Evolutionary conservation across 768 basidiomycete genomes (phyloP), one percentile per base, ranked within the genome.

Genomic region (Boletus sp.): DNA sequence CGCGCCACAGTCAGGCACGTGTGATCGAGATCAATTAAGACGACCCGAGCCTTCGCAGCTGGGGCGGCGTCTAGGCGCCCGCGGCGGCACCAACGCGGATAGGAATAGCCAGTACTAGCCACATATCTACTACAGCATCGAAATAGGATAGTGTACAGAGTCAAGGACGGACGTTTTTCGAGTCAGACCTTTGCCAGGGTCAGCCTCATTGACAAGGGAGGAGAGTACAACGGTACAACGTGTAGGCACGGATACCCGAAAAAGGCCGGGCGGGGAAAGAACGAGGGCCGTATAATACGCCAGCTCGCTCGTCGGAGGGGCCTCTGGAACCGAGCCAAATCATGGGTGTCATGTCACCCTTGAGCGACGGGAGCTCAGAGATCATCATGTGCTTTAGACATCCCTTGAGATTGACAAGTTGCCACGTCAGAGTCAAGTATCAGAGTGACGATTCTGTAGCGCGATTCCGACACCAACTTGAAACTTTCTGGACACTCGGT

Each of bases 1-100:
- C 24, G 45, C 50, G 62, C 50, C 39, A 54, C 39, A 35, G 7
- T 41, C 60, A 66, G 64, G 64, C 18, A 63, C 64, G 42, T 18
- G 53, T 30, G 15, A 17, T 32, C 6, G n/a, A 18, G 17, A 20
- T 36, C 53, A 52, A 48, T 65, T 57, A 47, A 50, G 54, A 37
- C 18, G 55, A 52, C 59, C 45, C 48, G 39, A 51, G 7, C 50
- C 50, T 49, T 61, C 55, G 42, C 35, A 11, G 40, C 12, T 45
- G 32, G 39, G 41, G 32, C 18, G 35, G 15, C 48, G 14, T 29
- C 45, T 45, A 18, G 17, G 2, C 44, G 24, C 39, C 41, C 49
- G 17, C 35, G 51, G 46, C 28, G 24, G 54, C 50, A 30, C 36
- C 32, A 52, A 33, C n/a, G 35, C 17, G 8, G 45, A 32, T 24